Conservation (phyloP, 768 basidiomycete genomes). For the Hygrophoropsis aurantiaca region DNA sequence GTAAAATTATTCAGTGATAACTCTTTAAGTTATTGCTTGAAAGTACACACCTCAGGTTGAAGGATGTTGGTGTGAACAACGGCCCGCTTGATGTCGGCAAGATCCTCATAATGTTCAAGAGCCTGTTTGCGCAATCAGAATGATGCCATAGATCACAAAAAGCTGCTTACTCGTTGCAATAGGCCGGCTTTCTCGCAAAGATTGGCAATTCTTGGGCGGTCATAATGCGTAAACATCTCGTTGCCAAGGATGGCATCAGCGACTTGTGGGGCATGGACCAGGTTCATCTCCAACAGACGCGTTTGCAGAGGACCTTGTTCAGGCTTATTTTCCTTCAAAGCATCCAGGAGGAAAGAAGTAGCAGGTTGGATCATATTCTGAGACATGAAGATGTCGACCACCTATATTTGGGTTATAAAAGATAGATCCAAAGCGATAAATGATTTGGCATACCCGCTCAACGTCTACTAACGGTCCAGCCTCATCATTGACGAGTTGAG, state of each 20-base stretch:
- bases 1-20: conserved; percentile 1
- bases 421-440: conserved; percentile 2
- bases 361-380: conserved; percentile 99
- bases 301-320: conserved; percentile 97
- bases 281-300: conserved; percentile 95
- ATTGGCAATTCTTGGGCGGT: conserved; percentile 94
- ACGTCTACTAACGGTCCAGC: conserved; percentile 88
- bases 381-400: conserved; percentile 99
- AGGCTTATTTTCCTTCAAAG: conserved; percentile 96
- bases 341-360: conserved; percentile 95
- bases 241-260: conserved; percentile 99
- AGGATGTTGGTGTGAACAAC: conserved; percentile 89
- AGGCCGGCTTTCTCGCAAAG: conserved; percentile 98
- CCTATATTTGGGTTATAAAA: no score
- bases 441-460: conserved; percentile 80
- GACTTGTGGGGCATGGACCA: conserved; percentile 96
- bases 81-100: conserved; percentile 98
- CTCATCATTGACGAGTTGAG: conserved; percentile 92
- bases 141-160: background rate
- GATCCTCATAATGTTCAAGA: conserved; percentile 96
- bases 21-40: background rate
- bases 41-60: conserved; percentile 68
- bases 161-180: conserved; percentile 73
- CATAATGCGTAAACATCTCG: conserved; percentile 97
- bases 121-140: conserved; percentile 53